These are phyloP conservation scores for Phaffia rhodozyma DNA, from an alignment of 1,284 basidiomycete species.

Conservation along the genomic window DNA sequence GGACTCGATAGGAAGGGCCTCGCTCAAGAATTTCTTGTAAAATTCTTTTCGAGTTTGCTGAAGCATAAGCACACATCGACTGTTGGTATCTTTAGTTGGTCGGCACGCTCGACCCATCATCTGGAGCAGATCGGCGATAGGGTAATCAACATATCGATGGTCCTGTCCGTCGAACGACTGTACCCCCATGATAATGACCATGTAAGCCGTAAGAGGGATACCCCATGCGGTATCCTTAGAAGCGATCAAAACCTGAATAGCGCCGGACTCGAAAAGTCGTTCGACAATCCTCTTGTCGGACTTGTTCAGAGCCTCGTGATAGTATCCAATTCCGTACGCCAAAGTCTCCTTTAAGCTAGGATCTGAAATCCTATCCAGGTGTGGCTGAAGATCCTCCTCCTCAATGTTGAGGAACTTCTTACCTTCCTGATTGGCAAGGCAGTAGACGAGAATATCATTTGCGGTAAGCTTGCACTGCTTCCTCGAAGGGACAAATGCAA, in stretches of 20 bases:
- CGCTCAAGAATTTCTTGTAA: slow-evolving; percentile 96
- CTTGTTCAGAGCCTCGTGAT: slow-evolving; percentile 83
- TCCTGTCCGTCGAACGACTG: slow-evolving; percentile 93
- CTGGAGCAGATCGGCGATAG: slow-evolving; percentile 92
- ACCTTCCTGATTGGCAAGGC: slow-evolving; percentile 71
- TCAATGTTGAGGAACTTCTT: slow-evolving; percentile 87
- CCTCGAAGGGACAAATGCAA: slow-evolving; percentile 85
- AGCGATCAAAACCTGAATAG: slow-evolving; percentile 87
- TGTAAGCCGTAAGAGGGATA: slow-evolving; percentile 81
- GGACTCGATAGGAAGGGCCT: slow-evolving; percentile 95
- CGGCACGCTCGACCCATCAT: slow-evolving; percentile 97
- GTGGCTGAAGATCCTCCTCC: slow-evolving; percentile 66
- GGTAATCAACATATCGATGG: slow-evolving; percentile 94
- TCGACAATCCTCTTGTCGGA: slow-evolving; percentile 91
- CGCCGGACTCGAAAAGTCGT: slow-evolving; percentile 83
- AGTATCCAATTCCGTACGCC: slow-evolving; percentile 85
- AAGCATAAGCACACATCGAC: slow-evolving; percentile 89
- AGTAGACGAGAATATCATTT: slow-evolving; percentile 81
- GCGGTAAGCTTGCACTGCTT: slow-evolving; percentile 89
- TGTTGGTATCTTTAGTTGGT: slow-evolving; percentile 69
- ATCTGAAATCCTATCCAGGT: slow-evolving; percentile 76
- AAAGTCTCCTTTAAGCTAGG: slow-evolving; percentile 65
- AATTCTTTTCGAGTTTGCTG: slow-evolving; percentile 95
- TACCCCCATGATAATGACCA: slow-evolving; percentile 98
- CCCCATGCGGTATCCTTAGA: slow-evolving; percentile 97